Base-by-base conservation (phyloP, 1,139 yeast genomes). In the Scheffersomyces stambukii region DNA sequence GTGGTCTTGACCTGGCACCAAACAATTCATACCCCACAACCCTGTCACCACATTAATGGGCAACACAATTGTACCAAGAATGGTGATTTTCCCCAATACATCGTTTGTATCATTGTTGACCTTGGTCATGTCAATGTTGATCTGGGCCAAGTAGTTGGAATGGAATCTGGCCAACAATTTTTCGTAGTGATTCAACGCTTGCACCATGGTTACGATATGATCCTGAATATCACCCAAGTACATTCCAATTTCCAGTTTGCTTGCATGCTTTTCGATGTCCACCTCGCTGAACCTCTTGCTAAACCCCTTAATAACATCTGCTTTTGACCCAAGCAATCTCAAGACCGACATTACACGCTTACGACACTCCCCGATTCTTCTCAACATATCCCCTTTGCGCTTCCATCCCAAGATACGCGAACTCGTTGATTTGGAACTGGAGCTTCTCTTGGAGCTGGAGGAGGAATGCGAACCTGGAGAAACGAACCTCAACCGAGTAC, bases 31-130 rank as follows among this genome's bases (percentile, higher is more conserved):
- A 37, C 98, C 98, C 97, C 97, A 91, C 30, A 91, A 64, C 16
- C 98, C 98, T 1, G 98, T 91, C 14, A 91, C 81, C 33, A 91
- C 85, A 52, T 91, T 91, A 70, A 91, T 75, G 3, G 98, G 98
- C 37, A 91, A 64, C 6, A 91, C 95, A 37, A 91, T 84, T 0
- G 97, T 88, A 70, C 98, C 98, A 39, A 91, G 62, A 23, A 91
- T 81, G 5, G 97, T 86, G 33, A 91, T 85, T 51, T 89, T 85
- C 3, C 96, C 95, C 48, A 91, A 71, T 4, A 89, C 96, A 50
- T 91, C 97, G 54, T 91, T 91, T 72, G 94, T 89, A 45, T 89
- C 96, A 48, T 91, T 91, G 57, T 89, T 91, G n/a, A 88, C 96
- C 52, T 81, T 80, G 6, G 96, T 91, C 96, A 89, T 88, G 52